Base-by-base conservation (phyloP, 1,284 basidiomycete species). In the Inonotus hispidus region DNA sequence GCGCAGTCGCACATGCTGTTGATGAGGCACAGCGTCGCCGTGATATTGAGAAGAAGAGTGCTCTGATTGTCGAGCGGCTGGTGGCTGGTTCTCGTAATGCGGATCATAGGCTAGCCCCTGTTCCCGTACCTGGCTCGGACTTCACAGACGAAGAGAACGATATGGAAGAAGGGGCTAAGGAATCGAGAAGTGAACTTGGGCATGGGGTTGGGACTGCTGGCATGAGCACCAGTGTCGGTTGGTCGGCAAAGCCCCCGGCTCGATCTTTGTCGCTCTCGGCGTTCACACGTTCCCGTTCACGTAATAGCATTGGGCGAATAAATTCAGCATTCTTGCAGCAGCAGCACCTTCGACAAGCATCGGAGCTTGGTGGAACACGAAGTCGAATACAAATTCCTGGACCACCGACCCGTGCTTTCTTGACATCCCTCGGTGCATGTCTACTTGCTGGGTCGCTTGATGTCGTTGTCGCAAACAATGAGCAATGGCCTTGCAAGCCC, bases 361-460 rank as follows among this genome's bases (percentile, higher is more conserved):
- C 27, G 32, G 50, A 52, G 50, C 32, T 52, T 41, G 21, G 54
- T 62, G 52, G 47, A 52, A 37, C 52, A 35, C 69, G 29, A 70
- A 82, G 29, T 77, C 83, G 10, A 69, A 77, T 1, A 3, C 37
- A 55, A 11, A n/a, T 62, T 19, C 53, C 61, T n/a, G 61, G 61
- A 8, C 56, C 61, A 19, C 61, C 61, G 4, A 67, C 73, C 11
- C 67, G 68, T 1, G 72, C 77, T 7, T 90, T 93, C 68, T 68
- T 95, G 58, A 74, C 78, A 6, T 85, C 84, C 21, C 79, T 95
- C 27, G 92, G 90, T 1, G 79, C 80, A 14, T 93, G 90, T 70
- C 71, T 86, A 41, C 80, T 95, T 47, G 85, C 88, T 3, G 93
- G 93, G 16, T 85, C 90, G 2, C 73, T 96, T 65, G 93, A 95